Conservation (phyloP, 2,329 filamentous ascomycete genomes). For the Hypoxylon sp. region DNA sequence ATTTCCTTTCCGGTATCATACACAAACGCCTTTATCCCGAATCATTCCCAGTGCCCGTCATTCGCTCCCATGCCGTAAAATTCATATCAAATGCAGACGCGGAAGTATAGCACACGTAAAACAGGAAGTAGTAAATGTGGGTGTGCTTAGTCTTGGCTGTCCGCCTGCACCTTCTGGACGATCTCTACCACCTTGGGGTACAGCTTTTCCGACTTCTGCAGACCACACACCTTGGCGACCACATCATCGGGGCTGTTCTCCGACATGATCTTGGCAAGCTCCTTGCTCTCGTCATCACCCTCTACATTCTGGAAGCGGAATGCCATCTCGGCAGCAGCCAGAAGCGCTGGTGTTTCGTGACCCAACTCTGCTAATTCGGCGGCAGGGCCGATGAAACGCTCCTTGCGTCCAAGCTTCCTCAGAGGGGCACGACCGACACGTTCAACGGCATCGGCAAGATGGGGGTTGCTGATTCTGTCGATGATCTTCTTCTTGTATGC, state of each 20-base stretch:
- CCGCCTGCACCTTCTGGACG: conserved; percentile 87
- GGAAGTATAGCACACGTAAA: conserved; percentile 33
- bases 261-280: conserved; percentile 89
- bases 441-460: conserved; percentile 92
- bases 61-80: conserved; percentile 51
- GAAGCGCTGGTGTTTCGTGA: conserved; percentile 78
- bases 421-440: conserved; percentile 95
- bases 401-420: conserved; percentile 93
- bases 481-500: conserved; percentile 95
- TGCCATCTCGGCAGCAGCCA: conserved; percentile 90
- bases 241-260: conserved; percentile 80
- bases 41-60: conserved; percentile 42
- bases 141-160: conserved; percentile 63
- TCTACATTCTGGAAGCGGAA: conserved; percentile 96
- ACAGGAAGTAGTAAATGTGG: conserved; percentile 16
- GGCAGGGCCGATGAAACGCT: conserved; percentile 95
- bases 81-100: conserved; percentile 47
- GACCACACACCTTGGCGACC: conserved; percentile 84
- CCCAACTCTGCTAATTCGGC: conserved; percentile 88
- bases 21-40: conserved; percentile 50
- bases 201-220: conserved; percentile 82
- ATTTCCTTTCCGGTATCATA: conserved; percentile 47
- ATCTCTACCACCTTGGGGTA: conserved; percentile 81
- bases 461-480: conserved; percentile 91
- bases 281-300: conserved; percentile 88